Evolutionary conservation across 208 protist genomes (phyloP), one percentile per base, ranked within the genome.

Genomic region (Zelonia costaricensis): DNA sequence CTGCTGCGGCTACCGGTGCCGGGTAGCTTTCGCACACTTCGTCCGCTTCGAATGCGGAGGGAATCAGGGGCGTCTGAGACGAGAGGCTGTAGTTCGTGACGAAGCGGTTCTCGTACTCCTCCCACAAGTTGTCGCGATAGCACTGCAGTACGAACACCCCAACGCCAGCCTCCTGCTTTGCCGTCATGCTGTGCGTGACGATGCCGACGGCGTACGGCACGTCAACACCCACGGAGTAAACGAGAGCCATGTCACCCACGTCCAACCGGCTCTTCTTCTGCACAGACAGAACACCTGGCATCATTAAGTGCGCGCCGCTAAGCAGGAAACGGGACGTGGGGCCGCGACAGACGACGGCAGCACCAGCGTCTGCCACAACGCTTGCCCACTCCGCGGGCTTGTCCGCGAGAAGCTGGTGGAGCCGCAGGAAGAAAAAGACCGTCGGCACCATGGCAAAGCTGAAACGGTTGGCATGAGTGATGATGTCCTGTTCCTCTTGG

Each of bases 241-340:
- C 55, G 0, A 82, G 62, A 2, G 69, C 62, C 16, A 85, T 47
- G 51, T 77, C 60, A 18, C 70, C 70, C 0, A 18, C 58, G 0
- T 30, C 28, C 4, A 52, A 0, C 27, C 65, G 25, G 5, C 47
- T 42, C 18, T 55, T 59, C 15, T 62, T 23, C 2, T 61, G 13
- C 0, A 54, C 31, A 31, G 45, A 44, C 13, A 80, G 8, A 60
- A 94, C 81, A 25, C 88, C 84, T 45, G 84, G 82, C 46, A 88
- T 92, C 88, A 94, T 94, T 28, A 94, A 63, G 66, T 94, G 84
- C 10, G 88, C 84, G 13, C 84, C 88, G 35, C 76, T 82, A 20
- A 91, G 22, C 10, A 94, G 47, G 66, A 81, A 91, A 0, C 66
- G 57, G 15, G 82, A 94, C 22, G 83, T 92, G 15, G 78, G 58